Evolutionary conservation across 108 stramenopile genomes (phyloP).

Genomic region (Poteriospumella lacustris): DNA sequence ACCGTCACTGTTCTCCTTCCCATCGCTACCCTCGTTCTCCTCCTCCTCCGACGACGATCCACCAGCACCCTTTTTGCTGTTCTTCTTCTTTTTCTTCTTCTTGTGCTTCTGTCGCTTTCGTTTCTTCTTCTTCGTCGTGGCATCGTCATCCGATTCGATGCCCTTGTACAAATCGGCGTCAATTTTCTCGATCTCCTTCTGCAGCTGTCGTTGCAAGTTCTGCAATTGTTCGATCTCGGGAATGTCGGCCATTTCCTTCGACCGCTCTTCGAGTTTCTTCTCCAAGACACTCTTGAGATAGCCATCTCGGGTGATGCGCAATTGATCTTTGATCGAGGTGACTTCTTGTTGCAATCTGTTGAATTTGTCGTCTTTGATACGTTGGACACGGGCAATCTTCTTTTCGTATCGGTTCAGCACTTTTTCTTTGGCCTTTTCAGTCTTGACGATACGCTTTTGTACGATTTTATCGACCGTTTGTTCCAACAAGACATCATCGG

Average conservation of each 20-base stretch:
- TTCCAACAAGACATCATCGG: slow-evolving; percentile 1
- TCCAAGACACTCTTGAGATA: not conserved
- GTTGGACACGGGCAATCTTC: not conserved
- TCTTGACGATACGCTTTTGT: not conserved
- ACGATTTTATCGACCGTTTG: not conserved
- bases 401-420: not conserved
- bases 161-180: not conserved
- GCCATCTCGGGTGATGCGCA: not conserved
- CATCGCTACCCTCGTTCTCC: not conserved
- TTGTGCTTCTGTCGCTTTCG: not conserved
- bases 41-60: not conserved
- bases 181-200: not conserved
- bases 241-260: not conserved
- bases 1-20: not conserved
- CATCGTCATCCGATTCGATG: not conserved
- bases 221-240: not conserved
- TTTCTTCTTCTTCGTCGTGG: slow-evolving; percentile 3
- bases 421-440: not conserved
- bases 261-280: not conserved
- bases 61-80: not conserved
- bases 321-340: not conserved
- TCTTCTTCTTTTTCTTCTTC: not conserved
- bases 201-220: not conserved
- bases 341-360: not conserved
- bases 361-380: not conserved